phyloP scores from a whole-genome alignment of 176 grass and related monocot genomes.

The Phoenix dactylifera region DNA sequence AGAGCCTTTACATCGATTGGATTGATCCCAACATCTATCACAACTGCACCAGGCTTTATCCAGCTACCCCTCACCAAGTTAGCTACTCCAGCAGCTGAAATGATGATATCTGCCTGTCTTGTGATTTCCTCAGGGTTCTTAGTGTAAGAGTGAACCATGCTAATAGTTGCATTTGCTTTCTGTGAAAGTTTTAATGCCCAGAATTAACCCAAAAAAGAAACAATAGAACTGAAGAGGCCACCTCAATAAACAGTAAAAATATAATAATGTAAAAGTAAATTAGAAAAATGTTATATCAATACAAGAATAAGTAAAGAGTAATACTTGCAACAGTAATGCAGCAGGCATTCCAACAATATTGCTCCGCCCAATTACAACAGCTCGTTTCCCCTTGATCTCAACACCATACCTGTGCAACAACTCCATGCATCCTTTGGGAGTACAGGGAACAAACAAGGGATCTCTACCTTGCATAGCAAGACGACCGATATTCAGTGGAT shows the following conservation, averaged over 20 bases:
- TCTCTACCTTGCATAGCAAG: slow-evolving; percentile 94
- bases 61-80: slow-evolving; percentile 84
- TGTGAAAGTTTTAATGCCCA: slow-evolving; percentile 17
- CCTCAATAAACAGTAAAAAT: too few relatives aligned
- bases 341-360: slow-evolving; percentile 96
- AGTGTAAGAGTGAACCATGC: slow-evolving; percentile 87
- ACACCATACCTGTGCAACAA: slow-evolving; percentile 62
- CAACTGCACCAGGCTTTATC: slow-evolving; percentile 83
- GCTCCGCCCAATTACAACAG: slow-evolving; percentile 84
- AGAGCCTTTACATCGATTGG: slow-evolving; percentile 67
- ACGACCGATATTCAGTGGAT: slow-evolving; percentile 90
- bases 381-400: slow-evolving; percentile 83
- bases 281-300: background rate
- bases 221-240: too few relatives aligned
- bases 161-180: slow-evolving; percentile 97
- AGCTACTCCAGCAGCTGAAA: slow-evolving; percentile 80
- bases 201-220: too few relatives aligned
- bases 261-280: background rate
- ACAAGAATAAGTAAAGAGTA: slow-evolving; percentile 10
- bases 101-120: slow-evolving; percentile 88
- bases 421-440: slow-evolving; percentile 99
- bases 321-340: slow-evolving; percentile 79
- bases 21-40: slow-evolving; percentile 98
- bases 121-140: slow-evolving; percentile 79
- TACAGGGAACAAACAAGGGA: slow-evolving; percentile 88